Base-by-base conservation (phyloP, 1,284 basidiomycete species). In the Agaricales sp. region DNA sequence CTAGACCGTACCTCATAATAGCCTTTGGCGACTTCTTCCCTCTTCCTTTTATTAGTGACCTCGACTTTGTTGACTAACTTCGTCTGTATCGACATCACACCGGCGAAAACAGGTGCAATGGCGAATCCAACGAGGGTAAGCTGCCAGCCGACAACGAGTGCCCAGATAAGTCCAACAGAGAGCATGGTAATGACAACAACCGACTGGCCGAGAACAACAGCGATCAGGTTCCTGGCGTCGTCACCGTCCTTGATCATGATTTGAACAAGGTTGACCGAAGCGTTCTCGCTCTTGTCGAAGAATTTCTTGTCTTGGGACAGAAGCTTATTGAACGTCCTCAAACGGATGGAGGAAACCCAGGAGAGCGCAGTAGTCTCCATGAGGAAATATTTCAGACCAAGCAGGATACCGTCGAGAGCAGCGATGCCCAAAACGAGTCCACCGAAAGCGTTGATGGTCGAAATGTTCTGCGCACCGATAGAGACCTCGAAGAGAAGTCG, bases 101-200 rank as follows among this genome's bases (percentile, higher is more conserved):
- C 63, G 6, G 81, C 80, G 58, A 97, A 95, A 4, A 96, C 72
- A 0, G 94, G 95, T 0, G 79, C 88, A 25, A 97, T 77, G 1
- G 85, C 92, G 25, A 97, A 64, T 0, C 92, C 95, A 1, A 91
- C 89, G 16, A 99, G 76, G 0, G 94, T 96, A 52, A 99, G 72
- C 66, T 96, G 83, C 95, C 95, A 99, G 0, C 92, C 92, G 22
- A 77, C 69, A 0, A 78, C 77, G 60, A 97, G 71, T 0, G 95
- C 91, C 94, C 94, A 98, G 8, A 87, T 63, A 14, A 97, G 66
- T 2, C 91, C 92, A 11, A 94, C 70, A 1, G 71, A 62, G 45
- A 97, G 74, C 92, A 99, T 96, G 3, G 87, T 71, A 1, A 69
- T 51, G 11, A 95, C 86, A 4, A 92, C 86, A 23, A 83, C 59